Base-by-base conservation (phyloP, 177 flowering plant species). In the Vitis hybrid region DNA sequence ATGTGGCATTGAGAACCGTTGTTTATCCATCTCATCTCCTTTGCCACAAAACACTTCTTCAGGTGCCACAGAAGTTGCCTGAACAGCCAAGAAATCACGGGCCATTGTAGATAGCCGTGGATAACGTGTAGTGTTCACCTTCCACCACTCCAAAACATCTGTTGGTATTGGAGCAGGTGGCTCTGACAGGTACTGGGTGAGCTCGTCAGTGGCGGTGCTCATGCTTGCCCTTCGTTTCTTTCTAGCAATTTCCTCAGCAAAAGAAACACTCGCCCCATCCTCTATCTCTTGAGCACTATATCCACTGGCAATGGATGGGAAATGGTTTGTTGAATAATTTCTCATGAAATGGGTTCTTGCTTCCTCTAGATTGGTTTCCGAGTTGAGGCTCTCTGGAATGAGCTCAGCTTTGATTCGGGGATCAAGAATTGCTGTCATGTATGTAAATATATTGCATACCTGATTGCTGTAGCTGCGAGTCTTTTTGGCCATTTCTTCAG, bases 61-160 rank as follows among this genome's bases (percentile, higher is more conserved):
- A 13, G 99, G 95, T 58, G 87, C 75, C 51, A 87, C 82, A 1
- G 96, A 86, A 51, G 91, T 89, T 69, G 96, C 83, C 78, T 90
- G 98, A 62, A 92, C 86, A 15, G 93, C 86, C 82, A 93, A 71
- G 77, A 88, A 93, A 77, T 95, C 97, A n/a, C 98, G 82, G 69
- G 98, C 99, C 99, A 95, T 95, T 19, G 82, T 62, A 52, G 96
- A 93, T n/a, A 95, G 87, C 17, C 90, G 78, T 19, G 99, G 99
- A 73, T 91, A 93, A 12, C 98, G 86, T 4, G 88, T 77, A 67
- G 86, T 82, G 73, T 93, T 95, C 60, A 77, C 90, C 76, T 87
- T 95, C 99, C 99, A 93, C 98, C 98, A 93, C n/a, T 93, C 95
- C 64, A 92, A 76, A 61, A 92, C 92, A 79, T 95, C 99, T 1